A percentile compares a stretch with the other conserved stretches of the same genome.
Conservation (phyloP, 2,329 filamentous ascomycete genomes). For the Talaromyces funiculosus region DNA sequence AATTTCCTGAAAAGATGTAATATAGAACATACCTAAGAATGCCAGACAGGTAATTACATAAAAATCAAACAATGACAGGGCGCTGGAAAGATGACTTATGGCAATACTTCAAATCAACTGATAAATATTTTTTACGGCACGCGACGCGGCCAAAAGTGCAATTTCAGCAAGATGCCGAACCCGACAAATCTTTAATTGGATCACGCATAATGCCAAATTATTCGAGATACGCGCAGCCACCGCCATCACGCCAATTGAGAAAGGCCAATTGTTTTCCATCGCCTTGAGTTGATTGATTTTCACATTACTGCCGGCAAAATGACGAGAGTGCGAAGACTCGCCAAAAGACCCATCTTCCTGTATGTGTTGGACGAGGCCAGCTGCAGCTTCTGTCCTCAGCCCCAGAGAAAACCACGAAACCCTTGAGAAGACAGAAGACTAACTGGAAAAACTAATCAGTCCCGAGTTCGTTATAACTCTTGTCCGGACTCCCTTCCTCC, state of each 20-base stretch:
- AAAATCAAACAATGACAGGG: too few species aligned
- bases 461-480: slow-evolving; percentile 77
- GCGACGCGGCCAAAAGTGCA: slow-evolving; percentile 33
- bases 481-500: slow-evolving; percentile 64
- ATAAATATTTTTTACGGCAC: slow-evolving; percentile 21
- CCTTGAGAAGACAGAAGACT: not conserved
- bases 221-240: not conserved
- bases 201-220: not conserved
- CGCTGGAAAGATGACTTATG: too few species aligned
- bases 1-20: too few species aligned
- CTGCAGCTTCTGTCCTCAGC: not conserved
- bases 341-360: slow-evolving; percentile 46
- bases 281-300: not conserved
- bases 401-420: not conserved
- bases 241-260: not conserved
- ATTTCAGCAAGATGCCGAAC: slow-evolving; percentile 3
- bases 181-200: not conserved
- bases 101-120: not conserved
- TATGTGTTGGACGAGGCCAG: slow-evolving; percentile 34
- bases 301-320: not conserved
- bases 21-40: too few species aligned
- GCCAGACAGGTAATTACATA: too few species aligned
- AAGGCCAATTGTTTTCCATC: not conserved
- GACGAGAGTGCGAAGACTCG: not conserved
- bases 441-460: slow-evolving; percentile 44